Evolutionary conservation across 2,329 filamentous ascomycete genomes (phyloP).

Genomic region (Acarospora socialis): DNA sequence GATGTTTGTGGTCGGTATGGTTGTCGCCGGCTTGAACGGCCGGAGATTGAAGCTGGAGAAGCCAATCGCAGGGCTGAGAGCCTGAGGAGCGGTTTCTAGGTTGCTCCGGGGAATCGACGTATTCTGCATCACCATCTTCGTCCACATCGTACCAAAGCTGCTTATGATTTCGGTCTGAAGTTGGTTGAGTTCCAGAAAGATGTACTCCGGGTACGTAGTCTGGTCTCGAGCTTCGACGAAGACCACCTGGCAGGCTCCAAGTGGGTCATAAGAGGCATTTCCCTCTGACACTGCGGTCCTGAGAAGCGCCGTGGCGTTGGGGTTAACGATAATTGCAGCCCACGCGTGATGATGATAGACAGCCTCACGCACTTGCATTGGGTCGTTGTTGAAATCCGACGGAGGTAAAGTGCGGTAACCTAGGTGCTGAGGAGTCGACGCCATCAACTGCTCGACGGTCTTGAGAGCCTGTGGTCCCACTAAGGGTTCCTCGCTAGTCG

Average conservation of each 20-base stretch:
- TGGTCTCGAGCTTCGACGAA: constrained; percentile 43
- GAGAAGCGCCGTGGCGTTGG: constrained; percentile 46
- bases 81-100: constrained; percentile 36
- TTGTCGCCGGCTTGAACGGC: constrained; percentile 41
- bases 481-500: constrained; percentile 32
- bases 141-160: constrained; percentile 34
- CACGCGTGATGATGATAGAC: constrained; percentile 46
- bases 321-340: constrained; percentile 47
- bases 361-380: constrained; percentile 40
- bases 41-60: constrained; percentile 44
- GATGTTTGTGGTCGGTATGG: constrained; percentile 45
- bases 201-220: constrained; percentile 38
- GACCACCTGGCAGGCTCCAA: constrained; percentile 43
- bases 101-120: constrained; percentile 26
- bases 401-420: constrained; percentile 37
- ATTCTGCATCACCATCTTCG: constrained; percentile 18
- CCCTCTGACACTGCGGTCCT: constrained; percentile 39
- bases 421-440: constrained; percentile 27
- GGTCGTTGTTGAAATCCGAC: constrained; percentile 41
- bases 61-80: constrained; percentile 41
- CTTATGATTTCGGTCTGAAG: constrained; percentile 35
- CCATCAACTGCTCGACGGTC: constrained; percentile 30
- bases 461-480: constrained; percentile 42
- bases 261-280: constrained; percentile 46
- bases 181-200: constrained; percentile 35